Percentiles rank a stretch among this genome's conserved stretches.
Conservation (phyloP, 169 alveolate species). For the Pseudocohnilembus persalinus region DNA sequence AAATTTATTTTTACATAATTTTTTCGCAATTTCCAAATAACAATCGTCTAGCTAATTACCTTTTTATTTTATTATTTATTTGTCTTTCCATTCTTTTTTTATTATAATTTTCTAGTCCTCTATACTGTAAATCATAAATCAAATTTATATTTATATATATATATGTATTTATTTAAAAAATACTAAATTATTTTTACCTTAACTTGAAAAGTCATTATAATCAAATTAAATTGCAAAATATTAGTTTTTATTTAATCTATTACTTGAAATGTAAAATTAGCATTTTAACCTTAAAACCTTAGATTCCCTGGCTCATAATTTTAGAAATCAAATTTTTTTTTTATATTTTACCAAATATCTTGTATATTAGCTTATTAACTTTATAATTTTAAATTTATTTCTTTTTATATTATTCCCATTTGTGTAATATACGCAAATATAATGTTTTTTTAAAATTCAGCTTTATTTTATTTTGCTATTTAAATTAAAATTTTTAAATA, state of each 20-base stretch:
- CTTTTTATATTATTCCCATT: background rate
- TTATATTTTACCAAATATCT: background rate
- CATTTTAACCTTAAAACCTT: background rate
- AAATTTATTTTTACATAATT: too few species aligned
- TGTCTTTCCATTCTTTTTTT: background rate
- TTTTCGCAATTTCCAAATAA: background rate
- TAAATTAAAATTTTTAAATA: too few species aligned
- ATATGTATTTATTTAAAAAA: background rate
- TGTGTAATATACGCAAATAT: too few species aligned
- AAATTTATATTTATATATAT: too few species aligned
- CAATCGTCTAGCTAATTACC: background rate
- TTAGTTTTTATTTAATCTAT: background rate
- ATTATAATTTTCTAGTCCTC: background rate
- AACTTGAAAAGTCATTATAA: background rate
- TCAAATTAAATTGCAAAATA: background rate
- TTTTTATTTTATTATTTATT: too few species aligned
- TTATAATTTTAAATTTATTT: too few species aligned
- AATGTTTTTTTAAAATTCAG: too few species aligned
- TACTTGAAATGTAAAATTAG: background rate
- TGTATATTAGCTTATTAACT: too few species aligned
- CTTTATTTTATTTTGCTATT: too few species aligned
- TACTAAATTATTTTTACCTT: background rate
- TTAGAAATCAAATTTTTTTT: too few species aligned
- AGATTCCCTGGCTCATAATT: background rate
- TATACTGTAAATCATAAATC: background rate